These are phyloP conservation scores for Babesia gibsoni DNA, from an alignment of 169 alveolate genomes.

Conservation along the genomic window DNA sequence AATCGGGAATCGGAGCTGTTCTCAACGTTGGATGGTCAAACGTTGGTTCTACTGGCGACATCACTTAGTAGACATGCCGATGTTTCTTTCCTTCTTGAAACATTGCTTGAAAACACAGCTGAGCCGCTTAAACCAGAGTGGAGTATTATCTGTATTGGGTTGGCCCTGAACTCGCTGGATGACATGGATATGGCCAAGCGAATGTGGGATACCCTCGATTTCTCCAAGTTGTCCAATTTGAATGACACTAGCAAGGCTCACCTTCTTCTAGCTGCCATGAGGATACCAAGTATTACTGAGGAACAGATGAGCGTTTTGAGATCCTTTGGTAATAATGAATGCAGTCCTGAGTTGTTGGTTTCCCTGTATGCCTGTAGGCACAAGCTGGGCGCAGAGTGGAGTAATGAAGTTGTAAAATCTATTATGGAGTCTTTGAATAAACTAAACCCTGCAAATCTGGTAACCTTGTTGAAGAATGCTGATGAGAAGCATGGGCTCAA, in stretches of 20 bases:
- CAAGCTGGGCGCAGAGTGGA: neutral
- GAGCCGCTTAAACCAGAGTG: constrained; percentile 14
- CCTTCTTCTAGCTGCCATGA: neutral
- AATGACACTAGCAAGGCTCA: constrained; percentile 14
- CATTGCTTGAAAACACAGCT: neutral
- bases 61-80: constrained; percentile 32
- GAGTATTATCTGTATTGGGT: constrained; percentile 2
- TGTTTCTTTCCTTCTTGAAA: constrained; percentile 3
- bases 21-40: constrained; percentile 23
- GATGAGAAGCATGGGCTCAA: neutral
- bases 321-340: neutral
- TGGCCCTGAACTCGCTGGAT: constrained; percentile 2
- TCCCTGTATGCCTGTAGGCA: constrained; percentile 15
- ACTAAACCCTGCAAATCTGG: neutral
- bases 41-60: constrained; percentile 41
- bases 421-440: neutral
- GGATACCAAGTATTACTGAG: neutral
- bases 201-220: constrained; percentile 23
- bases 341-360: constrained; percentile 21
- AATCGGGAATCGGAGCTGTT: neutral
- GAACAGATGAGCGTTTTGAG: neutral
- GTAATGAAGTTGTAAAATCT: neutral
- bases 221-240: neutral
- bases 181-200: constrained; percentile 26
- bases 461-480: neutral